Base-by-base conservation (phyloP, 176 grass and related monocot species). In the Oryza glaberrima region DNA sequence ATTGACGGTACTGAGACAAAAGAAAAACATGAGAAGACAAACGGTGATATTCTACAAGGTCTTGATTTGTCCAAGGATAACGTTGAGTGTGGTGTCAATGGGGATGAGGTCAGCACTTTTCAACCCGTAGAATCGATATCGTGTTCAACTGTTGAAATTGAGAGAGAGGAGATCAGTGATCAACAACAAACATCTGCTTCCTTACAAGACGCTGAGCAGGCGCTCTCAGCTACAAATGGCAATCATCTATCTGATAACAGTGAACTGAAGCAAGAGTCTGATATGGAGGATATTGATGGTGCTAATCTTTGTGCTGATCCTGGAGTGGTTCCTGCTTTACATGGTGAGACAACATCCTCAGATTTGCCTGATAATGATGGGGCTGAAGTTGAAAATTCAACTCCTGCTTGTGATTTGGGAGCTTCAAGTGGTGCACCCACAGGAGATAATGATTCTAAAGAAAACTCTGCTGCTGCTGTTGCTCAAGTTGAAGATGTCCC, bases 401-500 rank as follows among this genome's bases (percentile, higher is more conserved):
- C 23, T 32, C 65, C 1, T 30, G 65, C 41, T 47, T 46, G 41
- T 20, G 11, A 72, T 45, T 12, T 25, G 20, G 70, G 22, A 34
- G 32, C 26, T 67, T 46, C 43, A 48, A 46, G 47, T 23, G 11
- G 11, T 16, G 71, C 44, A 74, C 13, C n/a, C 40, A 77, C 17
- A 38, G 47, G 25, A 65, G 78, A 86, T 20, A 79, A 64, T 47
- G 61, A 15, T 73, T 76, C 75, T 67, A 48, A 70, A 69, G 69
- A 85, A 86, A 89, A 76, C 43, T 86, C 45, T 43, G 45, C 64
- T 19, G 34, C 16, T 81, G 40, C 11, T 82, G 43, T 76, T 77
- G 72, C 81, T 71, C 51, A 86, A 64, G 30, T 20, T 89, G 60
- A 76, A 70, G 75, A 64, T 14, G 34, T 20, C 13, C 22, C 83